Percentiles rank a stretch among this genome's conserved stretches.
Evolutionary conservation across 345 rosid genomes (phyloP).

Genomic region (Physaria fendleri): DNA sequence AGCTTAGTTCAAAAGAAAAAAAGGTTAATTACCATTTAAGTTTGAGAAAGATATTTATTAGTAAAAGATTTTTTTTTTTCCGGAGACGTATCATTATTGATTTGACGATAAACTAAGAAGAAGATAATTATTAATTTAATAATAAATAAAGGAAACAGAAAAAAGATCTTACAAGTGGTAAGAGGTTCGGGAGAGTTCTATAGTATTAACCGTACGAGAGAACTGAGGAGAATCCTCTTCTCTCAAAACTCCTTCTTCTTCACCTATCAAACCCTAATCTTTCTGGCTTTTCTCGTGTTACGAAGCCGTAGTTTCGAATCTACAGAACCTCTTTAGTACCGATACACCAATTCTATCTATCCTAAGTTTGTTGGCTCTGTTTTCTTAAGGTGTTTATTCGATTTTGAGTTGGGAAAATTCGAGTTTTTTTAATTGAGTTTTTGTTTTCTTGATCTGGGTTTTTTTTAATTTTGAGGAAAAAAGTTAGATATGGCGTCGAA

Average conservation of each 20-base stretch:
- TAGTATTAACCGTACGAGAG: neutral
- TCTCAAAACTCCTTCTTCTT: slow-evolving; percentile 1
- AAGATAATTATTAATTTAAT: neutral
- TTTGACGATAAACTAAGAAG: neutral
- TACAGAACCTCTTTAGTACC: neutral
- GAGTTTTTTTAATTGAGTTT: neutral
- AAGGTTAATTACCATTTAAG: no score
- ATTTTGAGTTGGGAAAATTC: neutral
- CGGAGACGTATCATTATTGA: neutral
- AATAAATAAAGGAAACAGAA: neutral
- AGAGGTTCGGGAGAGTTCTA: slow-evolving; percentile 33
- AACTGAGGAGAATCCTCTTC: neutral
- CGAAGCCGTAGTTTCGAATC: neutral
- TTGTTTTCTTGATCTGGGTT: neutral
- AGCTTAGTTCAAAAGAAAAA: no score
- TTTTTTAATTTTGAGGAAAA: neutral
- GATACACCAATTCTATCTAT: neutral
- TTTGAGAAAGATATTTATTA: no score
- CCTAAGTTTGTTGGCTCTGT: slow-evolving; percentile 8
- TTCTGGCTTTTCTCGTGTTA: neutral
- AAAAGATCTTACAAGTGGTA: slow-evolving; percentile 20
- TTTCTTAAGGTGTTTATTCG: neutral
- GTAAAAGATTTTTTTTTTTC: no score
- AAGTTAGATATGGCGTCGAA: slow-evolving; percentile 12
- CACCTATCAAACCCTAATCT: neutral